Conservation (phyloP, 257 asterid genomes). For the Cynanchum wilfordii region DNA sequence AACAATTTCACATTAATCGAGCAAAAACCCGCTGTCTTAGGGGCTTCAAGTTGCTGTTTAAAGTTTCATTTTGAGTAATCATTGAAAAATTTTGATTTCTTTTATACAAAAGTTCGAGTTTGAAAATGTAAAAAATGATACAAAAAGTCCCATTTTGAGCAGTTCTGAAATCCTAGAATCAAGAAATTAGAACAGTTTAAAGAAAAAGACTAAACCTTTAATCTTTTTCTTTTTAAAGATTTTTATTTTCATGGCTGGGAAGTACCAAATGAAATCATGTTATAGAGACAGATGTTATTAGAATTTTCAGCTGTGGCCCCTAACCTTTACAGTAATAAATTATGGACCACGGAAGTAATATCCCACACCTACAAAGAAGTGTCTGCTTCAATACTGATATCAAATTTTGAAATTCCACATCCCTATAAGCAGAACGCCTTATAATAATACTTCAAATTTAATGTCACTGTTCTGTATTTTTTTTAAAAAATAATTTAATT, state of each 20-base stretch:
- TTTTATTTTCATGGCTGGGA: background rate
- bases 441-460: background rate
- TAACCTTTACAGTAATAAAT: background rate
- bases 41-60: background rate
- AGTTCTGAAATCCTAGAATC: background rate
- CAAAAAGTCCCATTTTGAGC: background rate
- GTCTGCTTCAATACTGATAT: conserved; percentile 8
- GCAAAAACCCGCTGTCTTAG: background rate
- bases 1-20: conserved; percentile 15
- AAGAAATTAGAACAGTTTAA: background rate
- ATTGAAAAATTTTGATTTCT: too few relatives aligned
- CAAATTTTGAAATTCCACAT: background rate
- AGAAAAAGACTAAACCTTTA: background rate
- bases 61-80: too few relatives aligned
- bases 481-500: background rate
- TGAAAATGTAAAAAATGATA: too few relatives aligned
- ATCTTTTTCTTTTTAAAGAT: too few relatives aligned
- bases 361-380: background rate
- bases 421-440: background rate
- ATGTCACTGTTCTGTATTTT: background rate
- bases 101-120: too few relatives aligned
- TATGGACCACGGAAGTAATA: conserved; percentile 1
- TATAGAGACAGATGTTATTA: background rate
- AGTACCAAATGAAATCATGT: background rate
- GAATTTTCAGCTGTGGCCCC: conserved; percentile 1